These are phyloP conservation scores for Ascochyta rabiei DNA, from an alignment of 2,329 filamentous ascomycete species.

Conservation along the genomic window DNA sequence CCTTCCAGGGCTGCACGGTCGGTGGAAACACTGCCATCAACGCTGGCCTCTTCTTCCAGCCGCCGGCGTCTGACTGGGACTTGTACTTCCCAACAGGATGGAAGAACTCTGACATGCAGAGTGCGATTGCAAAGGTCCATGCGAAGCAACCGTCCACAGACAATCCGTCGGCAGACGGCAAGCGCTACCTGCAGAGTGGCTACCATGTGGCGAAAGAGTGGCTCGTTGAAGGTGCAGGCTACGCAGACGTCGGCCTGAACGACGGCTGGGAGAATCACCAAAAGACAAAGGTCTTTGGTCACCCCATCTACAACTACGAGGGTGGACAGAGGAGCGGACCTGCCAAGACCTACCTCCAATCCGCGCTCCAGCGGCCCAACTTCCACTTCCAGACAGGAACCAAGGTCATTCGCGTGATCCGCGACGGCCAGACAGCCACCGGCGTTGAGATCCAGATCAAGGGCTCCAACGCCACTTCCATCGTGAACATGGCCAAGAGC, in stretches of 20 bases:
- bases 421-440: conserved; percentile 49
- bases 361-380: conserved; percentile 49
- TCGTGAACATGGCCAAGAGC: conserved; percentile 29
- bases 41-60: conserved; percentile 60
- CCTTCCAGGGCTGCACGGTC: conserved; percentile 58
- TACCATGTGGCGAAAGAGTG: conserved; percentile 57
- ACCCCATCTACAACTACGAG: conserved; percentile 57
- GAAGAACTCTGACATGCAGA: conserved; percentile 57
- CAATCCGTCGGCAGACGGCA: conserved; percentile 53
- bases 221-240: conserved; percentile 58
- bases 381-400: conserved; percentile 51
- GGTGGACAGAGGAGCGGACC: conserved; percentile 59
- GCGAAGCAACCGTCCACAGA: conserved; percentile 53
- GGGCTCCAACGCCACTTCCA: conserved; percentile 39
- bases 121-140: conserved; percentile 55
- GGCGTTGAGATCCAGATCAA: conserved; percentile 50
- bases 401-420: conserved; percentile 54
- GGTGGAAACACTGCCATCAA: conserved; percentile 62
- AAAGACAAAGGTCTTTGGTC: conserved; percentile 58
- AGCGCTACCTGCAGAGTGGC: conserved; percentile 56
- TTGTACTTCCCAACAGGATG: conserved; percentile 57
- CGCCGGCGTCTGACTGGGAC: conserved; percentile 60
- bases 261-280: conserved; percentile 48
- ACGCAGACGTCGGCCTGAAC: conserved; percentile 56
- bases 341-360: conserved; percentile 57